Conservation (phyloP, 331 rosid species). For the Stylosanthes scabra region DNA sequence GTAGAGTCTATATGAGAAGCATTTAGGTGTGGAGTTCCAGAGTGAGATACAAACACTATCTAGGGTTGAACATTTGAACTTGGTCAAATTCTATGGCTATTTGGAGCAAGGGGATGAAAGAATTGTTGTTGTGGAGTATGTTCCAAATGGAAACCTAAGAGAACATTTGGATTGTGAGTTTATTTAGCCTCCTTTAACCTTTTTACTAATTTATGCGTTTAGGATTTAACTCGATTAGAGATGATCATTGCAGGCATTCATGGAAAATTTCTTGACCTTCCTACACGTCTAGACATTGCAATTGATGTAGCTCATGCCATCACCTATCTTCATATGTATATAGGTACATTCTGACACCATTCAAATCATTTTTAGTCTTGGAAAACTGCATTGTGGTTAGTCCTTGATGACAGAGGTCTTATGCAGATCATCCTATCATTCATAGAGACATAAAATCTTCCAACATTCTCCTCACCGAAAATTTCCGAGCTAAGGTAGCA, state of each 20-base stretch:
- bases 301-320: constrained; percentile 96
- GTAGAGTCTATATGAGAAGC: constrained; percentile 81
- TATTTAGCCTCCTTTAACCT: not conserved
- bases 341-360: constrained; percentile 55
- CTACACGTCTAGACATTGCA: constrained; percentile 84
- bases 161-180: constrained; percentile 96
- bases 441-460: constrained; percentile 97
- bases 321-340: constrained; percentile 97
- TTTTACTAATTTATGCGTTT: constrained; percentile 1
- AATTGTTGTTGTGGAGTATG: constrained; percentile 84
- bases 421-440: constrained; percentile 91
- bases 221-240: constrained; percentile 32
- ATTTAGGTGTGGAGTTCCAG: constrained; percentile 80
- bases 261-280: constrained; percentile 73
- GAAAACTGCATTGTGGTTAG: constrained; percentile 8
- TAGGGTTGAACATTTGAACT: constrained; percentile 83
- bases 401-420: constrained; percentile 6
- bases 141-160: constrained; percentile 91
- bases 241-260: constrained; percentile 61
- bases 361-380: constrained; percentile 15
- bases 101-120: constrained; percentile 81
- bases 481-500: constrained; percentile 91
- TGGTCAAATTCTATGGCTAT: constrained; percentile 84
- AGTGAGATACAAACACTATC: constrained; percentile 90
- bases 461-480: constrained; percentile 86